phyloP scores from a whole-genome alignment of 345 rosid species.

The Salix brachista region DNA sequence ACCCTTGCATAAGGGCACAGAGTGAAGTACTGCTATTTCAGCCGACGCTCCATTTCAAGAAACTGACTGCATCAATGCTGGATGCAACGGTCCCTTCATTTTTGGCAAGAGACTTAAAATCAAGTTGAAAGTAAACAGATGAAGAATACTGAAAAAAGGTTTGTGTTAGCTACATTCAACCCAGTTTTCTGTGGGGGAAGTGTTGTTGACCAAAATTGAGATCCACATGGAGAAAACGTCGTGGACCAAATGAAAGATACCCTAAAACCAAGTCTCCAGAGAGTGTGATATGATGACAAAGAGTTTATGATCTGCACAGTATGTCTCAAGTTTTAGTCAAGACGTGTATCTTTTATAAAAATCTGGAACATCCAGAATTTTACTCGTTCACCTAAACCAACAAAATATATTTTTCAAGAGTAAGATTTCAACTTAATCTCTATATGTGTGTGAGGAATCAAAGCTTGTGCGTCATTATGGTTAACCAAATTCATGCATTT shows the following conservation, averaged over 20 bases:
- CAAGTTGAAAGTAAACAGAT: not conserved
- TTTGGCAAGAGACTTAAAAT: not conserved
- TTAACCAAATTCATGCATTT: not conserved
- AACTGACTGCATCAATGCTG: not conserved
- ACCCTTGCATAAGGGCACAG: slow-evolving; percentile 65
- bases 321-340: rapidly evolving
- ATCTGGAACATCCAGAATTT: too few species aligned
- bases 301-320: rapidly evolving
- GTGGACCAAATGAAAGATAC: not conserved
- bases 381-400: too few species aligned
- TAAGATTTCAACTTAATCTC: too few species aligned
- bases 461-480: not conserved
- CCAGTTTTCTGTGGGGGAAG: not conserved
- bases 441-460: not conserved
- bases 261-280: not conserved
- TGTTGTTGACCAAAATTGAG: too few species aligned
- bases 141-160: not conserved
- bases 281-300: too few species aligned
- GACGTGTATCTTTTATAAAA: too few species aligned
- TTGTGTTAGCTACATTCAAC: not conserved
- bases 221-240: not conserved
- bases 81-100: not conserved
- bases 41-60: slow-evolving; percentile 33
- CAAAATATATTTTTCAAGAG: too few species aligned
- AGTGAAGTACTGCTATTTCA: slow-evolving; percentile 43